Conservation (phyloP, 2,329 filamentous ascomycete species). For the Botrytis sinoallii region DNA sequence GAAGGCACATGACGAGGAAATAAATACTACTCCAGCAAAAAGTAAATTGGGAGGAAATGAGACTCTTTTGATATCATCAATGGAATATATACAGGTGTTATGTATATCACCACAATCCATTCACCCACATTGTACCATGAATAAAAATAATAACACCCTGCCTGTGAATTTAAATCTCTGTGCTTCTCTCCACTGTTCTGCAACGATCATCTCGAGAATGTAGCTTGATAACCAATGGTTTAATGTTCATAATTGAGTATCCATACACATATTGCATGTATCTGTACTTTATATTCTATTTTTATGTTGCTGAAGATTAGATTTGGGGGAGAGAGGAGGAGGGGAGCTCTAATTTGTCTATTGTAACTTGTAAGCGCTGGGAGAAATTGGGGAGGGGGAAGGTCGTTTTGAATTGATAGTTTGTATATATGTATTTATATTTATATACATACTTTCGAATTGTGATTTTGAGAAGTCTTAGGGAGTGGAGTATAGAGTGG, state of each 20-base stretch:
- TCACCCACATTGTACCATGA: neutral
- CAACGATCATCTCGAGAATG: neutral
- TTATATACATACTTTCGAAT: no score
- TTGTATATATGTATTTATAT: neutral
- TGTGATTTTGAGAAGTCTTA: no score
- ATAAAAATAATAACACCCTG: neutral
- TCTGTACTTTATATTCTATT: neutral
- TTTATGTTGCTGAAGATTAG: neutral
- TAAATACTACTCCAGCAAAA: neutral
- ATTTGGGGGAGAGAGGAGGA: neutral
- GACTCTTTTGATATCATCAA: neutral
- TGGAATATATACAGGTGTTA: neutral
- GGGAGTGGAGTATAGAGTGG: no score
- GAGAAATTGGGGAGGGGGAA: neutral
- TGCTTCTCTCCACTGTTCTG: neutral
- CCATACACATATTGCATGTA: neutral
- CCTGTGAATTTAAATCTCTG: neutral
- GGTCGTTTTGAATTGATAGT: neutral
- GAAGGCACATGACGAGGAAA: neutral
- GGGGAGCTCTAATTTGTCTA: neutral
- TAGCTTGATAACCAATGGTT: neutral
- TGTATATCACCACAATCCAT: neutral
- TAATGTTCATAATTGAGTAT: neutral
- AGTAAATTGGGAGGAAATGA: neutral
- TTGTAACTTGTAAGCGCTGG: neutral